A percentile compares a stretch with the other conserved stretches of the same genome.
phyloP scores from a whole-genome alignment of 192 early-diverging fungal genomes.

The Gamsiella multidivaricata region DNA sequence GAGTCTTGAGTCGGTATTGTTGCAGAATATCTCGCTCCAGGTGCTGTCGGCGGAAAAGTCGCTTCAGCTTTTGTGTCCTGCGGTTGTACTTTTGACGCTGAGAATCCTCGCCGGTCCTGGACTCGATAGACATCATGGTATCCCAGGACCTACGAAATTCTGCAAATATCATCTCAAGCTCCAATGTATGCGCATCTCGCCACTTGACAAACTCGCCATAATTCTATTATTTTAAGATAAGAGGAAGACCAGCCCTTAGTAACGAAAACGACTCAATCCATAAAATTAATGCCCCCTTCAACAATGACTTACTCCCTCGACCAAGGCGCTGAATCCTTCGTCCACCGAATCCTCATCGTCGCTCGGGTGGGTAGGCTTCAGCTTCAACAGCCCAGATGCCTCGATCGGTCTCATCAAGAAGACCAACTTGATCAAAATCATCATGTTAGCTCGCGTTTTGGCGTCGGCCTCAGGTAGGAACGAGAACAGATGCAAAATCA shows the following conservation, averaged over 20 bases:
- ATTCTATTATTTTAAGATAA: constrained; percentile 54
- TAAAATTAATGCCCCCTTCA: not conserved
- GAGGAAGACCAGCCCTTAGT: not conserved
- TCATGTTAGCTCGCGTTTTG: constrained; percentile 55
- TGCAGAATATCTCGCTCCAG: constrained; percentile 61
- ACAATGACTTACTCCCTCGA: constrained; percentile 34
- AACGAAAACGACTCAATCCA: too few species aligned
- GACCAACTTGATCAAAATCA: constrained; percentile 60
- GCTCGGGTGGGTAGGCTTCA: constrained; percentile 43
- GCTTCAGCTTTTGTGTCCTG: constrained; percentile 64
- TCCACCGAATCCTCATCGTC: constrained; percentile 51
- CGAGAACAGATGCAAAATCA: constrained; percentile 71
- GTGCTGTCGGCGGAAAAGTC: constrained; percentile 53
- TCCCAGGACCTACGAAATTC: constrained; percentile 73
- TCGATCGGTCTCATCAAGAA: constrained; percentile 48
- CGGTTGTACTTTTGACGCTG: constrained; percentile 58
- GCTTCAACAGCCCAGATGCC: constrained; percentile 39
- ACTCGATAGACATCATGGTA: constrained; percentile 58
- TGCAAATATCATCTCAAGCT: constrained; percentile 67
- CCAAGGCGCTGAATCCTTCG: constrained; percentile 49
- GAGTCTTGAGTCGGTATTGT: constrained; percentile 65
- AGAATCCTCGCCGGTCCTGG: constrained; percentile 62
- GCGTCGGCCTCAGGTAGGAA: constrained; percentile 57
- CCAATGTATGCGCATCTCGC: constrained; percentile 60
- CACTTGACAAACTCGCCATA: constrained; percentile 66